Percentiles rank a stretch among this genome's conserved stretches.
Evolutionary conservation across 2,329 filamentous ascomycete species (phyloP).

Genomic region (Colletotrichum ledebouriae): DNA sequence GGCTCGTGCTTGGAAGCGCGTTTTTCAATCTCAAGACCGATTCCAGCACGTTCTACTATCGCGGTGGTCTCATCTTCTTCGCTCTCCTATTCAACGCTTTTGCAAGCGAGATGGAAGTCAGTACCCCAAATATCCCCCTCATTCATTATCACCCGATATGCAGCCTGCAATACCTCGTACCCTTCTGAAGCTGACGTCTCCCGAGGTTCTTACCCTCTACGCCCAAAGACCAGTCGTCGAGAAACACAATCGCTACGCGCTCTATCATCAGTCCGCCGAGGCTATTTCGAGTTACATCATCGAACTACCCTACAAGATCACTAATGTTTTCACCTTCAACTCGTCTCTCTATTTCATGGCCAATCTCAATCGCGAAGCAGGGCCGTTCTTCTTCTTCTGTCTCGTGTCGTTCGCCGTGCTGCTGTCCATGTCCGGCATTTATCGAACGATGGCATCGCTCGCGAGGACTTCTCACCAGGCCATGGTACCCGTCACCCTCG

Average conservation of each 20-base stretch:
- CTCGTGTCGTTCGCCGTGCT: conserved; percentile 54
- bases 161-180: too few species aligned
- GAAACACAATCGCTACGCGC: conserved; percentile 48
- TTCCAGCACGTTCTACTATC: conserved; percentile 69
- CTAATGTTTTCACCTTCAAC: conserved; percentile 71
- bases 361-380: conserved; percentile 69
- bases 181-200: not conserved
- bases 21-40: conserved; percentile 71
- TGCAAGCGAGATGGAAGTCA: conserved; percentile 46
- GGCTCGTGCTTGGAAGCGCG: conserved; percentile 73
- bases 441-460: conserved; percentile 49
- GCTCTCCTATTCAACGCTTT: conserved; percentile 52
- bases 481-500: conserved; percentile 66
- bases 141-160: too few species aligned
- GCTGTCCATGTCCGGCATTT: conserved; percentile 49
- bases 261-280: conserved; percentile 60
- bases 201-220: conserved; percentile 44
- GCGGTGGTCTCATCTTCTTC: conserved; percentile 48
- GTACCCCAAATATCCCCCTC: not conserved
- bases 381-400: conserved; percentile 72
- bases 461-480: conserved; percentile 49
- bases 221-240: conserved; percentile 46
- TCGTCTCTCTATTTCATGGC: conserved; percentile 76
- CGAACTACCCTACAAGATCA: conserved; percentile 73
- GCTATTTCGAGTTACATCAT: conserved; percentile 74